phyloP scores from a whole-genome alignment of 2,329 filamentous ascomycete genomes.

The Claviceps africana region DNA sequence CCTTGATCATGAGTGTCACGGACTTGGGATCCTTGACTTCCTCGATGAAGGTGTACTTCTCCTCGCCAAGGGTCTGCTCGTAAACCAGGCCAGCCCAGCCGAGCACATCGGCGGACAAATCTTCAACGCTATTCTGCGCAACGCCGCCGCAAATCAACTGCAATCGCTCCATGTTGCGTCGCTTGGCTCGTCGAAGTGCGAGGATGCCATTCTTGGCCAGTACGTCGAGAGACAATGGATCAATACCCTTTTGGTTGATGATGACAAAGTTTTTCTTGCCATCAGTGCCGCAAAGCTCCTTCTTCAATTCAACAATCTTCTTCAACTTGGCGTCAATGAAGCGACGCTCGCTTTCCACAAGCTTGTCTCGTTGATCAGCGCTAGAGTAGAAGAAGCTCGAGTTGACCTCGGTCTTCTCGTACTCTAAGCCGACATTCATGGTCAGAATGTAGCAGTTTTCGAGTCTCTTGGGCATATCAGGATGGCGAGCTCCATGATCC shows the following conservation, averaged over 20 bases:
- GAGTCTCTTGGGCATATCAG: slow-evolving; percentile 93
- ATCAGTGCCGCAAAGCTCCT: slow-evolving; percentile 88
- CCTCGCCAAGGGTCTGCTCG: slow-evolving; percentile 92
- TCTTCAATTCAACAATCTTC: slow-evolving; percentile 97
- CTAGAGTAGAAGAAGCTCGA: slow-evolving; percentile 97
- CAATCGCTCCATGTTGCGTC: slow-evolving; percentile 96
- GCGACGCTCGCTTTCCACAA: slow-evolving; percentile 90
- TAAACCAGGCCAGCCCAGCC: slow-evolving; percentile 96
- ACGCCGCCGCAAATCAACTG: slow-evolving; percentile 86
- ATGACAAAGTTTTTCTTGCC: slow-evolving; percentile 92
- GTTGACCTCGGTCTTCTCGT: slow-evolving; percentile 99
- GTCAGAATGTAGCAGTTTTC: slow-evolving; percentile 93
- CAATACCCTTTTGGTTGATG: slow-evolving; percentile 98
- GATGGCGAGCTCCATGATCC: slow-evolving; percentile 90
- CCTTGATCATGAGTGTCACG: slow-evolving; percentile 94
- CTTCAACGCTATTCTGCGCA: slow-evolving; percentile 93
- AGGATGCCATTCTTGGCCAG: slow-evolving; percentile 97
- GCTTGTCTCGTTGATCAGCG: slow-evolving; percentile 91
- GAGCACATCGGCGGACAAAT: slow-evolving; percentile 72
- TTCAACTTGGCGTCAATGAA: slow-evolving; percentile 94
- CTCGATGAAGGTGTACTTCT: slow-evolving; percentile 98
- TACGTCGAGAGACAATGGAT: slow-evolving; percentile 88
- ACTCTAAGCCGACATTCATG: slow-evolving; percentile 91
- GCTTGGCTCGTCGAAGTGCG: slow-evolving; percentile 84
- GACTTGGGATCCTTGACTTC: slow-evolving; percentile 98